Evolutionary conservation across 805 yeast species (phyloP).

Genomic region (Yarrowia sp.): DNA sequence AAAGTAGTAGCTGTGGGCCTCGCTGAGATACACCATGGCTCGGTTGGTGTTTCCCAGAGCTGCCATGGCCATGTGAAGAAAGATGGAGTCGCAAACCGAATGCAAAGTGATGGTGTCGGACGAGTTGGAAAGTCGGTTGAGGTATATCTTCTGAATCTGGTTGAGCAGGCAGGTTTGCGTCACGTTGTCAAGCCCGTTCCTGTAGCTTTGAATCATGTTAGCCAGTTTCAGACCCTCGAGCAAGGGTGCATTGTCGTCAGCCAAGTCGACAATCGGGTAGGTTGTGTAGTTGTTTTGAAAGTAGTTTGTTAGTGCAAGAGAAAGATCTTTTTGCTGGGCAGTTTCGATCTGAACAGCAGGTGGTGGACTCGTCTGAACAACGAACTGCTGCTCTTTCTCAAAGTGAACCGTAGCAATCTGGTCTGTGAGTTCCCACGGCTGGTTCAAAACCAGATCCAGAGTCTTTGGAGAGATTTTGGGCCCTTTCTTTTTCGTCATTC

Average conservation of each 20-base stretch:
- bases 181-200: background rate
- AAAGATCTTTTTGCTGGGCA: background rate
- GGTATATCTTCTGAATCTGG: background rate
- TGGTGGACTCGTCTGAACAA: background rate
- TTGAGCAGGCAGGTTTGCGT: background rate
- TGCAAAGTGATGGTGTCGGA: background rate
- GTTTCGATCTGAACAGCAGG: background rate
- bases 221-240: background rate
- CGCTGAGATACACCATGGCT: background rate
- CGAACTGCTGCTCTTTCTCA: background rate
- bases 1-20: slow-evolving; percentile 11
- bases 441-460: background rate
- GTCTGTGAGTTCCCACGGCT: slow-evolving; percentile 7
- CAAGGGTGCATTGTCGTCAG: background rate
- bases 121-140: background rate
- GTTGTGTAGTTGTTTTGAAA: slow-evolving; percentile 6
- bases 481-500: background rate
- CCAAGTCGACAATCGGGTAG: background rate
- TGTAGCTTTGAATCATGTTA: slow-evolving; percentile 1
- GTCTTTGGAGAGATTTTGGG: slow-evolving; percentile 9
- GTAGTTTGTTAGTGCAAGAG: background rate
- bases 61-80: slow-evolving; percentile 3
- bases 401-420: background rate
- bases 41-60: background rate
- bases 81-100: slow-evolving; percentile 7